Base-by-base conservation (phyloP, 495 filamentous ascomycete genomes). In the Glonium stellatum region DNA sequence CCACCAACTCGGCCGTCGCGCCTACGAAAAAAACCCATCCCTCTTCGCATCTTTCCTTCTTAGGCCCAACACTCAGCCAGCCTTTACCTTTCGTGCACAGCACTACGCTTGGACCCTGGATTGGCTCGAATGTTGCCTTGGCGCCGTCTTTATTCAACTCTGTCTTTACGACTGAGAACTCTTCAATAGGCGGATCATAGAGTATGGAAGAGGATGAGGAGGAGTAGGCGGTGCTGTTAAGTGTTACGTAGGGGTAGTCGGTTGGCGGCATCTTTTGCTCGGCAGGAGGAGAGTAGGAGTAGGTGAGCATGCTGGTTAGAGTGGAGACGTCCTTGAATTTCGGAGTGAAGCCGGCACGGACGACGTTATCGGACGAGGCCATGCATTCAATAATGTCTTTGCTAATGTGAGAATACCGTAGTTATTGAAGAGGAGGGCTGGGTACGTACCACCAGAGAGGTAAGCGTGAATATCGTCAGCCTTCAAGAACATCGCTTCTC, bases 391-490 rank as follows among this genome's bases (percentile, higher is more conserved):
- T 90, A 66, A 98, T 96, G 60, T 98, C 93, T 70, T 18, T 18
- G 5, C 25, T 15, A 5, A 18, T 51, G 55, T 18, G 13, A 58
- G 48, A 15, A 13, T 51, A 22, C 12, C 18, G 12, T 44, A 15
- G 10, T 4, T 4, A 11, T 4, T 44, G 12, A 15, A 18, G 18
- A 44, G 13, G 39, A 27, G 11, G 53, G 13, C 5, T 55, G 4
- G 15, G 18, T 55, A 22, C 48, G 4, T 51, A 51, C 48, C 48
- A 47, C 93, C 93, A 23, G 86, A 90, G 35, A 98, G 79, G 72
- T 98, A 98, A 19, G 93, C 93, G 70, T 98, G 93, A 61, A 97
- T 96, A 66, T 97, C 93, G 67, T 98, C 90, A 15, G 93, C 93
- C 66, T 88, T 89, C 22, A 98, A 77, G 76, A 97, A 98, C 79